A percentile compares a stretch with the other conserved stretches of the same genome.
Evolutionary conservation across 1,139 yeast genomes (phyloP).

Genomic region (Hansenula lynferdii): DNA sequence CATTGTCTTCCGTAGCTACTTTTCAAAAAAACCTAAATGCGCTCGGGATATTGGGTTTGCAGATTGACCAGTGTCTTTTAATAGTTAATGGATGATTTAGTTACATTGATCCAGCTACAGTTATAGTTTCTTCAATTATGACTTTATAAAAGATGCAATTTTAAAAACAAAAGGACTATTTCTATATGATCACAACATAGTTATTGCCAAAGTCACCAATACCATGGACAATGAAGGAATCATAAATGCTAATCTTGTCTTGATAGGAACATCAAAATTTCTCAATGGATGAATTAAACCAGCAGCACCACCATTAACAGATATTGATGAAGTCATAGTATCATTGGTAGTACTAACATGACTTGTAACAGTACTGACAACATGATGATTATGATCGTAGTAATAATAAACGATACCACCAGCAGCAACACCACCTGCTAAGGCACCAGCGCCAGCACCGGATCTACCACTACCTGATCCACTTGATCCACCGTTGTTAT

Average conservation of each 20-base stretch:
- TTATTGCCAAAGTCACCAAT: not conserved
- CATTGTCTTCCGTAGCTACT: too few species aligned
- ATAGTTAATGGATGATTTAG: too few species aligned
- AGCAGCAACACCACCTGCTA: not conserved
- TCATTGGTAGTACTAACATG: not conserved
- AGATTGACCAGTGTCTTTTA: too few species aligned
- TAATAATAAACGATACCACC: not conserved
- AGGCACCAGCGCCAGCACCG: not conserved
- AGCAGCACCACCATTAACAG: not conserved
- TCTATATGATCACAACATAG: not conserved
- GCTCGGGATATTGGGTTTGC: too few species aligned
- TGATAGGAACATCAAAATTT: not conserved
- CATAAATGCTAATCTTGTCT: not conserved
- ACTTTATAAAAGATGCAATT: too few species aligned
- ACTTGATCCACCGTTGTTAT: not conserved
- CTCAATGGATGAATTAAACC: not conserved
- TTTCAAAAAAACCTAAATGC: too few species aligned
- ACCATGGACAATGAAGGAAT: not conserved
- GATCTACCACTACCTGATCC: not conserved
- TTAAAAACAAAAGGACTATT: too few species aligned
- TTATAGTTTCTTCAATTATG: too few species aligned
- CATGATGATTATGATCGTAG: not conserved
- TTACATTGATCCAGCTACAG: too few species aligned
- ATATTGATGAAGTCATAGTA: not conserved
- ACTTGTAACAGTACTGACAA: slow-evolving; percentile 1